Evolutionary conservation across 768 basidiomycete species (phyloP), one percentile per base, ranked within the genome.

Genomic region (Coprinopsis marcescibilis): DNA sequence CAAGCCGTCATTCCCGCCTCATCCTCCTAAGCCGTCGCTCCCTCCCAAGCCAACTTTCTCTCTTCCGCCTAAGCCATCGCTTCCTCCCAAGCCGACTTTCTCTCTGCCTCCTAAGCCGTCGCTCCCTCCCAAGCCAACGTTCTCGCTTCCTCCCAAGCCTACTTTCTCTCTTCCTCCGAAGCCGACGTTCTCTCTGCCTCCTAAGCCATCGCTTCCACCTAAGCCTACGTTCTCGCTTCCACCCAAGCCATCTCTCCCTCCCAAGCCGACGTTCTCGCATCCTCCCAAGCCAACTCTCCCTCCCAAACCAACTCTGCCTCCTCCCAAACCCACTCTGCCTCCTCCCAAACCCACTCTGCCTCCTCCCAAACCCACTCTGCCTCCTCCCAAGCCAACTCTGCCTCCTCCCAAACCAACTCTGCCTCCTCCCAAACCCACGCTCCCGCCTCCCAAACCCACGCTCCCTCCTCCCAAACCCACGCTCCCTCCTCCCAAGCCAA

Each of bases 311-410:
- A 29, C 45, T 4, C 12, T 35, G 23, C 33, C 39, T n/a, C 17
- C 47, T 17, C 38, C 46, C 38, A 48, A 47, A 20, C 46, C 46
- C 8, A 47, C 46, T 2, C 2, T 25, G 25, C 11, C 25, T 20
- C 21, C 20, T 4, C 46, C 36, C 11, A 36, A 17, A 13, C 38
- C 45, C 4, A 36, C 45, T 13, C 4, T 29, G 21, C 10, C 13
- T 14, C 46, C 46, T 3, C 36, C 46, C 20, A 36, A 17, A 10
- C 38, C 45, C 3, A 36, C 45, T 13, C 4, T 29, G 3, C 6
- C 20, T 13, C 46, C 33, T 12, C 37, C 38, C n/a, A 45, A 45
- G 32, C 39, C 39, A 19, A 40, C 39, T 15, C 15, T 23, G 17
- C 11, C 19, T 7, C 39, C 39, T 4, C 39, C 39, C 8, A 40